phyloP scores from a whole-genome alignment of 768 basidiomycete genomes.

The Clitopilus hobsonii region DNA sequence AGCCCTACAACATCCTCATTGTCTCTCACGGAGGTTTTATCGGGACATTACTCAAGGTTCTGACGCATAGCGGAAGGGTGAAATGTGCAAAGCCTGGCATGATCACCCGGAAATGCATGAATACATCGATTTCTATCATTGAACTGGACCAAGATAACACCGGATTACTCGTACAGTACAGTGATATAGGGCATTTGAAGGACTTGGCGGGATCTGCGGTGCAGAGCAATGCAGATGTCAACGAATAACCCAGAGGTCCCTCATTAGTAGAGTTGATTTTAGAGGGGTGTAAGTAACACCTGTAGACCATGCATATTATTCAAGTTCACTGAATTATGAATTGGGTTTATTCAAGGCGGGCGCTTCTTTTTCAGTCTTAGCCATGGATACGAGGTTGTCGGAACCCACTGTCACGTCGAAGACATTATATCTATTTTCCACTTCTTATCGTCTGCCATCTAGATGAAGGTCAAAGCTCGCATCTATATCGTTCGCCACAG shows the following conservation, averaged over 20 bases:
- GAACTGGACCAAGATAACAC: conserved; percentile 38
- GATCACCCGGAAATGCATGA: conserved; percentile 34
- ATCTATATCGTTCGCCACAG: conserved; percentile 74
- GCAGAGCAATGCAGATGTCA: conserved; percentile 50
- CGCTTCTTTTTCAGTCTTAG: too few relatives aligned
- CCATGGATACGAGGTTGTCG: too few relatives aligned
- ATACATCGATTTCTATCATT: conserved; percentile 55
- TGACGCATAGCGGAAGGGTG: conserved; percentile 39
- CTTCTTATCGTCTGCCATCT: neutral
- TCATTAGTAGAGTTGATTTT: too few relatives aligned
- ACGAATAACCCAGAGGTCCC: conserved; percentile 7
- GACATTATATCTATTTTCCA: too few relatives aligned
- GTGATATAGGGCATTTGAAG: conserved; percentile 50
- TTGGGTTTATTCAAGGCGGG: too few relatives aligned
- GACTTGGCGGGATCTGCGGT: conserved; percentile 23
- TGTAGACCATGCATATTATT: too few relatives aligned
- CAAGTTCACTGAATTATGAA: too few relatives aligned
- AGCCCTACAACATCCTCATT: conserved; percentile 45
- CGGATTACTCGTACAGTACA: conserved; percentile 47
- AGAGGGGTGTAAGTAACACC: too few relatives aligned
- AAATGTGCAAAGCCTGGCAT: conserved; percentile 28
- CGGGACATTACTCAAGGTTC: conserved; percentile 39
- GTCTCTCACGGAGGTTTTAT: conserved; percentile 70
- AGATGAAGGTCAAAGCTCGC: conserved; percentile 29
- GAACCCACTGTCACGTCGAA: too few relatives aligned